A percentile compares a stretch with the other conserved stretches of the same genome.
Conservation (phyloP, 2,329 filamentous ascomycete genomes). For the Pyricularia pennisetigena region DNA sequence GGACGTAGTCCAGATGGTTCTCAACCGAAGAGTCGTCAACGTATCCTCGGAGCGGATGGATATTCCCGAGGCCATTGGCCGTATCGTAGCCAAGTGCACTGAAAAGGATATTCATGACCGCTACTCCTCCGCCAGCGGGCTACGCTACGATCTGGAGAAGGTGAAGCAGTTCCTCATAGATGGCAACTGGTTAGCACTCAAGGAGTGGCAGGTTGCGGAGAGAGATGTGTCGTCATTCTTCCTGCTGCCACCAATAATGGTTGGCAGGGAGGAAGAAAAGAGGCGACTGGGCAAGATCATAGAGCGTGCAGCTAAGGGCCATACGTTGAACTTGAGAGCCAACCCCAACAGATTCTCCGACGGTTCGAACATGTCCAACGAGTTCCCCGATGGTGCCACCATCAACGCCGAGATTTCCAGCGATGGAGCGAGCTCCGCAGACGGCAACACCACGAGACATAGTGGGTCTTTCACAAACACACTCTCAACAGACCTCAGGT, state of each 20-base stretch:
- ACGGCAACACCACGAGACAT: slow-evolving; percentile 33
- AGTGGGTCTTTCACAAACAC: slow-evolving; percentile 39
- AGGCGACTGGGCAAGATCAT: slow-evolving; percentile 64
- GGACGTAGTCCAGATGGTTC: slow-evolving; percentile 84
- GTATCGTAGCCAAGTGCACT: slow-evolving; percentile 86
- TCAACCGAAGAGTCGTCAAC: slow-evolving; percentile 67
- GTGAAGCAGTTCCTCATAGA: slow-evolving; percentile 66
- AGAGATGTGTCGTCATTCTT: slow-evolving; percentile 90
- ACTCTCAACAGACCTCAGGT: slow-evolving; percentile 29
- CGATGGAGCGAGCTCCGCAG: slow-evolving; percentile 46
- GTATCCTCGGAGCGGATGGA: slow-evolving; percentile 72
- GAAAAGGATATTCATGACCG: slow-evolving; percentile 79
- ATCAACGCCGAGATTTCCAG: slow-evolving; percentile 42
- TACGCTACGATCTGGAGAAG: slow-evolving; percentile 69
- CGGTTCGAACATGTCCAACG: slow-evolving; percentile 41
- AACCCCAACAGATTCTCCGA: slow-evolving; percentile 39
- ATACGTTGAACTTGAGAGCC: slow-evolving; percentile 36
- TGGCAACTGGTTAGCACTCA: slow-evolving; percentile 62
- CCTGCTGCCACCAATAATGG: slow-evolving; percentile 70
- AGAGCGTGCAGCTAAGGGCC: slow-evolving; percentile 62
- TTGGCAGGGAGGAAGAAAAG: slow-evolving; percentile 67
- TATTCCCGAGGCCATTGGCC: slow-evolving; percentile 71
- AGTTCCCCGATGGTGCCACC: slow-evolving; percentile 24
- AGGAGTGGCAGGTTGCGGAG: slow-evolving; percentile 66
- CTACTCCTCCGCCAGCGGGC: slow-evolving; percentile 80